Evolutionary conservation across 106 monocot genomes (phyloP), one percentile per base, ranked within the genome.

Genomic region (Dioscorea zingiberensis): DNA sequence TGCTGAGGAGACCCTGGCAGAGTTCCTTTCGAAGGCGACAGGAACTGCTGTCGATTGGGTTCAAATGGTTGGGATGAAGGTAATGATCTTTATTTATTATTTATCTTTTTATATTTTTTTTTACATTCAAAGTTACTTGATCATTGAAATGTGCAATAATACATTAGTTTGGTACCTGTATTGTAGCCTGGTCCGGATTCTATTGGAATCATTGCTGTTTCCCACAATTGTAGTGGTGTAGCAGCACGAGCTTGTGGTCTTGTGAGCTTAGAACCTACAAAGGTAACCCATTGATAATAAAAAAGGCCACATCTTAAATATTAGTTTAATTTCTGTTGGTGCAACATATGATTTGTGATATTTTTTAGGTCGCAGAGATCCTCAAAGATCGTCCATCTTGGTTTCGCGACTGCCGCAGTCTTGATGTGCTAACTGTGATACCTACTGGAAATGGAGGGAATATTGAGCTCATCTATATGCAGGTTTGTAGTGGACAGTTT

Each of bases 131-230:
- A 38, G 6, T 2, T 10, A 38, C 38, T 38, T 38, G 9, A 38
- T 38, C 0, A 3, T 24, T 14, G 13, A 5, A 5, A 17, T 47
- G 17, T 10, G 3, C 17, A 3, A 25, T 21, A 57, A 24, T 4
- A 23, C 4, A 1, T 27, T 53, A 0, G 51, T 53, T 66, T 59
- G 62, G 2, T 48, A 16, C 46, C 18, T 29, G 49, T 47, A 25
- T 60, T 67, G 60, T 62, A 97, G 97, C 97, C 97, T 97, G 97
- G 97, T 97, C 97, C 97, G 92, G 97, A 97, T 92, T 97, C 97
- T 73, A 81, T 92, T 79, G 97, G 92, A 86, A 92, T 97, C 92
- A 69, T 97, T 69, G 88, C 95, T 86, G 88, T 97, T 86, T 97
- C 92, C 59, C 88, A 86, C 88, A 92, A 84, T 77, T 86, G 92